Evolutionary conservation across 177 flowering plant genomes (phyloP).

Genomic region (Vitis hybrid): DNA sequence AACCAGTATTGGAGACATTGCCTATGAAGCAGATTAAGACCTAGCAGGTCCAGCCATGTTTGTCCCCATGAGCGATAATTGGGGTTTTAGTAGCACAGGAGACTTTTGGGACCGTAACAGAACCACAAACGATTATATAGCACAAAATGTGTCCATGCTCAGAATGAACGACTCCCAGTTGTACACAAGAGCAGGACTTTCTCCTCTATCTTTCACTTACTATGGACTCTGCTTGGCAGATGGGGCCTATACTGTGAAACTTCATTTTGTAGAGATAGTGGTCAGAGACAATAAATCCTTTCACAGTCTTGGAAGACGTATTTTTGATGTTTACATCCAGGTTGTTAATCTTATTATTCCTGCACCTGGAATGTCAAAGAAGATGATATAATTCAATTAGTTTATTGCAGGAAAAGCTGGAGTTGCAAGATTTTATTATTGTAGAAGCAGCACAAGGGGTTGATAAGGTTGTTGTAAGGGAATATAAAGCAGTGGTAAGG

Average conservation of each 20-base stretch:
- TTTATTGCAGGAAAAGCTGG: conserved; percentile 26
- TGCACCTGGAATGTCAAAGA: not conserved
- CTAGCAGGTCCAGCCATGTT: conserved; percentile 28
- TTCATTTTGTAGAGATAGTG: conserved; percentile 34
- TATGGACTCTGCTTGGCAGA: conserved; percentile 29
- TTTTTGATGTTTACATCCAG: conserved; percentile 48
- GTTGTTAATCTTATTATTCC: conserved; percentile 12
- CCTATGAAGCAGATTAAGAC: conserved; percentile 32
- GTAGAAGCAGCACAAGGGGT: conserved; percentile 29
- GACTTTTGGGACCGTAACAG: conserved; percentile 22
- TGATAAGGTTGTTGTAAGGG: conserved; percentile 12
- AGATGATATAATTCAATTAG: not conserved
- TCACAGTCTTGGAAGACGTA: conserved; percentile 32
- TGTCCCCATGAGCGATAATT: conserved; percentile 6
- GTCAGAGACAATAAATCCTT: conserved; percentile 17
- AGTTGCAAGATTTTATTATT: conserved; percentile 37
- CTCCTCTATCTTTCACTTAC: conserved; percentile 42
- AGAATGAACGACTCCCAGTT: conserved; percentile 18
- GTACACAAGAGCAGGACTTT: conserved; percentile 31
- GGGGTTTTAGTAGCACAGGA: conserved; percentile 47
- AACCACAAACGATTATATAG: conserved; percentile 7
- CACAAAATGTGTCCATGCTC: conserved; percentile 10
- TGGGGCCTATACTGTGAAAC: conserved; percentile 32
- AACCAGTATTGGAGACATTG: conserved; percentile 8
- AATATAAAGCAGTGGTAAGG: conserved; percentile 16